Percentiles rank a stretch among this genome's conserved stretches.
Conservation (phyloP, 192 early-diverging fungal species). For the Podila clonocystis region DNA sequence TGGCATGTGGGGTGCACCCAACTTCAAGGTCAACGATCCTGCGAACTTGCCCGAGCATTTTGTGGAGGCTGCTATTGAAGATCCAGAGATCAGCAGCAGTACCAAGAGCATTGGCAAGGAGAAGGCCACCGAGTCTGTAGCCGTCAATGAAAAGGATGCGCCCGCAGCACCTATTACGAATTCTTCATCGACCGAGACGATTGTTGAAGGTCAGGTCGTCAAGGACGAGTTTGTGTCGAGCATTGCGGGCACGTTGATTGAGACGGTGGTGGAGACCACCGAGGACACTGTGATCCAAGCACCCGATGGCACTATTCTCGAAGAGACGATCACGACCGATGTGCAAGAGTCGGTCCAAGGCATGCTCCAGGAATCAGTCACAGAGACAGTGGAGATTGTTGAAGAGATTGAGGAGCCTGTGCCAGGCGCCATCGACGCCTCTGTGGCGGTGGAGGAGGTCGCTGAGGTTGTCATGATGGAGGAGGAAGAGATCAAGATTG, state of each 20-base stretch:
- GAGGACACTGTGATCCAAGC: slow-evolving; percentile 20
- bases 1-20: slow-evolving; percentile 38
- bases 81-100: background rate
- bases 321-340: slow-evolving; percentile 20
- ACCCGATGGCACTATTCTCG: slow-evolving; percentile 21
- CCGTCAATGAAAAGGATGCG: background rate
- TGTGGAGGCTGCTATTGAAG: background rate
- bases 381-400: slow-evolving; percentile 17
- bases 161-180: background rate
- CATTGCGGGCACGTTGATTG: slow-evolving; percentile 9
- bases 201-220: slow-evolving; percentile 6
- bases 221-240: slow-evolving; percentile 7
- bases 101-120: background rate
- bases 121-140: background rate
- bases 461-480: slow-evolving; percentile 11
- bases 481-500: background rate
- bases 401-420: slow-evolving; percentile 16
- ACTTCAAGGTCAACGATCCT: slow-evolving; percentile 38
- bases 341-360: slow-evolving; percentile 20
- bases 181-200: background rate
- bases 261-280: slow-evolving; percentile 23
- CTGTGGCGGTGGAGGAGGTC: background rate
- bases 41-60: slow-evolving; percentile 18
- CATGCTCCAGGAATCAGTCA: slow-evolving; percentile 12
- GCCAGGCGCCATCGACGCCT: background rate